These are phyloP conservation scores for Collybia nuda DNA, from an alignment of 768 basidiomycete species.

Conservation along the genomic window DNA sequence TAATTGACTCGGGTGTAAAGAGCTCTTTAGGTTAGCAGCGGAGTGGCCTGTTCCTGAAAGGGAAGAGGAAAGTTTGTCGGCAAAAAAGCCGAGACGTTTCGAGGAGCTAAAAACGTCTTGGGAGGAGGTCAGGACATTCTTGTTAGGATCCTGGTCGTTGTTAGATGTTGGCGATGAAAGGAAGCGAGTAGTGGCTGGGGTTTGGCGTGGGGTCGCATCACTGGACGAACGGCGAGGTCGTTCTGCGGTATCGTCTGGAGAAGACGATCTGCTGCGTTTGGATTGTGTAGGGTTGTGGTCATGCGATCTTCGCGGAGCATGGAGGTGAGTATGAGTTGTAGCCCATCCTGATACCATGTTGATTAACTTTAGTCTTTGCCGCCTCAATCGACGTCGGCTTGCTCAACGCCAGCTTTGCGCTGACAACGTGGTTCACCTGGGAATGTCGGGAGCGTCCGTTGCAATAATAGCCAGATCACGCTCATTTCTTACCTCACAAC, in stretches of 20 bases:
- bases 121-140: slow-evolving; percentile 23
- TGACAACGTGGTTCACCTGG: not conserved
- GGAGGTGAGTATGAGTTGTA: slow-evolving; percentile 15
- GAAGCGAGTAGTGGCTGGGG: slow-evolving; percentile 37
- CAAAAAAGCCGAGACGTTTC: slow-evolving; percentile 41
- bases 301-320: slow-evolving; percentile 37
- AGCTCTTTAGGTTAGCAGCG: slow-evolving; percentile 21
- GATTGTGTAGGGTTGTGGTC: slow-evolving; percentile 31
- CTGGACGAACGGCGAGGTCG: slow-evolving; percentile 41
- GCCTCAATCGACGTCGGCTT: not conserved
- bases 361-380: slow-evolving; percentile 1
- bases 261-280: slow-evolving; percentile 29
- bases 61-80: slow-evolving; percentile 42
- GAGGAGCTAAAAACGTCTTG: slow-evolving; percentile 31
- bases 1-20: slow-evolving; percentile 31
- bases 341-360: slow-evolving; percentile 25
- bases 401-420: not conserved
- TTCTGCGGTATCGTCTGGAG: slow-evolving; percentile 33
- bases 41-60: slow-evolving; percentile 28
- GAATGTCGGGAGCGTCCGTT: not conserved
- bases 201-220: slow-evolving; percentile 51
- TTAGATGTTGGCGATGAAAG: slow-evolving; percentile 19
- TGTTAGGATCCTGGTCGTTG: slow-evolving; percentile 29
- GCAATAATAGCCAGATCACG: too few relatives aligned
- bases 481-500: too few relatives aligned